A percentile compares a stretch with the other conserved stretches of the same genome.
Conservation (phyloP, 345 rosid genomes). For the Dipteronia dyeriana region DNA sequence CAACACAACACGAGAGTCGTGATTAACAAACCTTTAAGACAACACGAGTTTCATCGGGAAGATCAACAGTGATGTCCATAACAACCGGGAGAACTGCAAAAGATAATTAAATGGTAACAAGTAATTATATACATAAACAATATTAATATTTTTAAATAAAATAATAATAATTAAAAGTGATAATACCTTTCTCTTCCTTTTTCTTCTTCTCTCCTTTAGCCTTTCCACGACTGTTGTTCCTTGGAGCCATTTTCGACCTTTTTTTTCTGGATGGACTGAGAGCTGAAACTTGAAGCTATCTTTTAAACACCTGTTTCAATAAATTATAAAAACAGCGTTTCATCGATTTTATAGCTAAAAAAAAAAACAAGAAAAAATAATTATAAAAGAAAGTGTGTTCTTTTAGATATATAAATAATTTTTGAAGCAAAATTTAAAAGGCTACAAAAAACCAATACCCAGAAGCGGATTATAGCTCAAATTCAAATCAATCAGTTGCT, state of each 20-base stretch:
- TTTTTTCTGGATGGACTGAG: constrained; percentile 20
- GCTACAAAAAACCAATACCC: neutral
- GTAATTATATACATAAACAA: constrained; percentile 3
- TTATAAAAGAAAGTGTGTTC: too few relatives aligned
- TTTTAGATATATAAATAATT: neutral
- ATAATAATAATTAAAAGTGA: neutral
- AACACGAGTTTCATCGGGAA: constrained; percentile 78
- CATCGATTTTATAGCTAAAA: neutral
- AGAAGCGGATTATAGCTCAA: neutral
- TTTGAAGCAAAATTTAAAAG: neutral
- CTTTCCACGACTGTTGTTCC: constrained; percentile 92
- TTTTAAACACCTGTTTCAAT: neutral
- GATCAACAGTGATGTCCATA: constrained; percentile 76
- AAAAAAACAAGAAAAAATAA: neutral
- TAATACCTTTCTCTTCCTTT: constrained; percentile 89
- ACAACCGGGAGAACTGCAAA: constrained; percentile 87
- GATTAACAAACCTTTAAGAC: constrained; percentile 64
- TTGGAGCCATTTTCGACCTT: constrained; percentile 78
- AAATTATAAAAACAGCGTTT: neutral
- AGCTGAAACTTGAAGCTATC: constrained; percentile 16
- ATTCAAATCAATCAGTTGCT: constrained; percentile 1
- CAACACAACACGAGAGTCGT: constrained; percentile 16
- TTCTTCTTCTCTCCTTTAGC: constrained; percentile 95
- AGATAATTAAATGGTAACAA: neutral
- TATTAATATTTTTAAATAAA: neutral